Percentiles rank a stretch among this genome's conserved stretches.
Evolutionary conservation across 1,284 basidiomycete species (phyloP).

Genomic region (Ganoderma multipileum): DNA sequence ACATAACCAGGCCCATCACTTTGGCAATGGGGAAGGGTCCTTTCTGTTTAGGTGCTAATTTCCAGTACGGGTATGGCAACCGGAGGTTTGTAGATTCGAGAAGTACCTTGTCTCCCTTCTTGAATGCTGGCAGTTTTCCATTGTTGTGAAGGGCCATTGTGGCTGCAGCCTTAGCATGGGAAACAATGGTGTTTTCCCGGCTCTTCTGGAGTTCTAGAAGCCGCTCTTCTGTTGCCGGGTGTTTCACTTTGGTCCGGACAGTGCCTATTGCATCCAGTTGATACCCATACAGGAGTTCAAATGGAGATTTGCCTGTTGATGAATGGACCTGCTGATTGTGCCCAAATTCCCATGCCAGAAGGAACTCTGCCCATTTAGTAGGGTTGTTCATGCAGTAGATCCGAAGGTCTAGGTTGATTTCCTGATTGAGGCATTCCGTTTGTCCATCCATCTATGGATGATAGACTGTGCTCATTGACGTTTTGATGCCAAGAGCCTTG

Average conservation of each 20-base stretch:
- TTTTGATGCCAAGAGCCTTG: no score
- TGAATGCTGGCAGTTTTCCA: no score
- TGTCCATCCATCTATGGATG: slow-evolving; percentile 44
- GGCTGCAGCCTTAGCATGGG: no score
- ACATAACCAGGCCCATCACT: no score
- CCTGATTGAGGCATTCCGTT: slow-evolving; percentile 41
- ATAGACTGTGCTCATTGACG: slow-evolving; percentile 16
- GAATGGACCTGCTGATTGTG: background rate
- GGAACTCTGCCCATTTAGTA: slow-evolving; percentile 15
- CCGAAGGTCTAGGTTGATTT: slow-evolving; percentile 37
- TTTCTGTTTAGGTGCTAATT: no score
- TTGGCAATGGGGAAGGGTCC: no score
- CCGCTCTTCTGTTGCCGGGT: background rate
- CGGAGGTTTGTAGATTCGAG: no score
- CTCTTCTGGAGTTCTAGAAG: background rate
- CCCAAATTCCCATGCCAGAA: background rate
- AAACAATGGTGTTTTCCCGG: no score
- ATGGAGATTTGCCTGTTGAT: background rate
- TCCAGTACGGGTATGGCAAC: no score
- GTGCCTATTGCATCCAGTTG: background rate
- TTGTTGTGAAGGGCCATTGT: no score
- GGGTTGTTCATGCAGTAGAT: slow-evolving; percentile 33
- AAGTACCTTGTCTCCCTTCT: no score
- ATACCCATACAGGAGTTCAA: background rate
- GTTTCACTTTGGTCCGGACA: background rate